Percentiles rank a stretch among this genome's conserved stretches.
Conservation (phyloP, 192 early-diverging fungal genomes). For the Linnemannia zychae region DNA sequence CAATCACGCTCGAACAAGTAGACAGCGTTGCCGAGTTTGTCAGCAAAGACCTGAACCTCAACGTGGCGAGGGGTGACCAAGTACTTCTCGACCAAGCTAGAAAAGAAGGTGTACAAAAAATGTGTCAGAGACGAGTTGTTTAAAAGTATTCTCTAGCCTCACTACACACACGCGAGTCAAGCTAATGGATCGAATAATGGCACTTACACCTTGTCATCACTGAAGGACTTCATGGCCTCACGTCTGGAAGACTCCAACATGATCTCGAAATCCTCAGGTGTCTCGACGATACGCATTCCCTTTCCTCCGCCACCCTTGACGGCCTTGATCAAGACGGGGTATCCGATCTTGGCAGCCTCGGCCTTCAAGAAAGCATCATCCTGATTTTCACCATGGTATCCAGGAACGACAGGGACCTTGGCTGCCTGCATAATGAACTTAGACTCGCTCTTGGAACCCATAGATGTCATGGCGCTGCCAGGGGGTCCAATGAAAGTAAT, state of each 20-base stretch:
- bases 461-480: slow-evolving; percentile 86
- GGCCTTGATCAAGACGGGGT: slow-evolving; percentile 98
- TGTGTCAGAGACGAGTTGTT: not conserved
- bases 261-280: slow-evolving; percentile 80
- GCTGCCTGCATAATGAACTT: slow-evolving; percentile 94
- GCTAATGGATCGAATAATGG: not conserved
- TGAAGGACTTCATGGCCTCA: slow-evolving; percentile 93
- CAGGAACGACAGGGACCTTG: slow-evolving; percentile 92
- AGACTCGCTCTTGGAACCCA: slow-evolving; percentile 95
- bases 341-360: slow-evolving; percentile 87
- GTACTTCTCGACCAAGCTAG: slow-evolving; percentile 90
- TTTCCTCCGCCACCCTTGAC: slow-evolving; percentile 97
- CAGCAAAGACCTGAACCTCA: slow-evolving; percentile 97
- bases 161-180: no score
- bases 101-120: not conserved
- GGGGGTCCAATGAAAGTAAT: slow-evolving; percentile 94
- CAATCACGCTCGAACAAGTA: slow-evolving; percentile 98
- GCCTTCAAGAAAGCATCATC: slow-evolving; percentile 77
- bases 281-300: slow-evolving; percentile 95
- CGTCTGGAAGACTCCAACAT: slow-evolving; percentile 88
- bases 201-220: slow-evolving; percentile 82
- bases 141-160: not conserved
- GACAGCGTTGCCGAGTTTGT: slow-evolving; percentile 87
- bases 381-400: slow-evolving; percentile 94
- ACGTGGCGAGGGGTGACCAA: slow-evolving; percentile 90